Evolutionary conservation across 2,329 filamentous ascomycete species (phyloP).

Genomic region (Aspergillus piperis): DNA sequence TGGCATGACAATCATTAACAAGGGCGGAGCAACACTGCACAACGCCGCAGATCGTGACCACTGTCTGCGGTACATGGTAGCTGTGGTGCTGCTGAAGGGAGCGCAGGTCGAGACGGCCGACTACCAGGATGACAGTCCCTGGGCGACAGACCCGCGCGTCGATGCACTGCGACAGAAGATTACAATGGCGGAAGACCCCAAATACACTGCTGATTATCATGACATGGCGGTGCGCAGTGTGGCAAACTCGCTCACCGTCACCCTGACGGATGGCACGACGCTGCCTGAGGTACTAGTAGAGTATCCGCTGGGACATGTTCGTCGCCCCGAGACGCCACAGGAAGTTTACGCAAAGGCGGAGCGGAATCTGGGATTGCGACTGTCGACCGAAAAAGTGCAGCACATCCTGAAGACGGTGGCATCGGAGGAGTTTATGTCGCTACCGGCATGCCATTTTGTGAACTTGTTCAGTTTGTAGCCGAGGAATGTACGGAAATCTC

Average conservation of each 20-base stretch:
- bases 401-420: neutral
- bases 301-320: neutral
- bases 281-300: neutral
- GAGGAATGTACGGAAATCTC: too few relatives aligned
- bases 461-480: neutral
- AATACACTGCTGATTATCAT: conserved; percentile 34
- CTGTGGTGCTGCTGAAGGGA: conserved; percentile 36
- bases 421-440: neutral
- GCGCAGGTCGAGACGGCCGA: conserved; percentile 25
- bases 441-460: neutral
- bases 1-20: conserved; percentile 33
- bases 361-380: neutral
- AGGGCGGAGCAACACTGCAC: conserved; percentile 23
- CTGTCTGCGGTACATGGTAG: conserved; percentile 37
- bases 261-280: neutral
- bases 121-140: conserved; percentile 30
- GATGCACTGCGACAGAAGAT: conserved; percentile 30
- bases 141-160: conserved; percentile 22
- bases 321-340: neutral
- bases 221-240: conserved; percentile 16
- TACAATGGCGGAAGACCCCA: conserved; percentile 25
- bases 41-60: conserved; percentile 40
- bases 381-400: neutral
- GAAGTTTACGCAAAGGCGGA: neutral
- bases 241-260: neutral